phyloP scores from a whole-genome alignment of 2,329 filamentous ascomycete species.

The Ophiostoma sp. region DNA sequence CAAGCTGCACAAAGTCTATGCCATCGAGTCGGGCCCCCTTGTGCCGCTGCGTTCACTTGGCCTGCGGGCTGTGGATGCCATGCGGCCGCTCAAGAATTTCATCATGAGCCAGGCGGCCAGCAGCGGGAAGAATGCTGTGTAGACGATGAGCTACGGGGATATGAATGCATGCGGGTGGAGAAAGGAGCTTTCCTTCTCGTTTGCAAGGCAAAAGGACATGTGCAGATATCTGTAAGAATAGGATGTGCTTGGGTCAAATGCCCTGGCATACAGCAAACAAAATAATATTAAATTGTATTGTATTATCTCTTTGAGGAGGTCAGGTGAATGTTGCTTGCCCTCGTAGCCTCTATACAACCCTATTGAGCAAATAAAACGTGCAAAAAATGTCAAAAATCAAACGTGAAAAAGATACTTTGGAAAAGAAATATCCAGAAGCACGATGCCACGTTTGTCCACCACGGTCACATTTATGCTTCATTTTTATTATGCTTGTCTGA shows the following conservation, averaged over 20 bases:
- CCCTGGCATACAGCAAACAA: background rate
- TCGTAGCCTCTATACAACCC: background rate
- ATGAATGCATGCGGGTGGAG: background rate
- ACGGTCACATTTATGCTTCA: background rate
- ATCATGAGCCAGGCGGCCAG: conserved; percentile 75
- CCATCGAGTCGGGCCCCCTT: conserved; percentile 74
- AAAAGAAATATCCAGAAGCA: background rate
- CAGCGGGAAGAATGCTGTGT: background rate
- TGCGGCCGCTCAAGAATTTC: conserved; percentile 76
- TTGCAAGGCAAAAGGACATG: background rate
- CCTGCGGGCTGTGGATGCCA: conserved; percentile 70
- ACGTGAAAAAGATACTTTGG: background rate
- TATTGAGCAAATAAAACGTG: background rate
- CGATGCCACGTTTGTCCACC: background rate
- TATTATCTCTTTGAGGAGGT: background rate
- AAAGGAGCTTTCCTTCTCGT: background rate
- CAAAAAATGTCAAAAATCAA: background rate
- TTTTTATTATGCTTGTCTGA: background rate
- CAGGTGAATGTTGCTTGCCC: background rate
- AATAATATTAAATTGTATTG: background rate
- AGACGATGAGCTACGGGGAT: background rate
- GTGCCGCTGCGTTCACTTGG: conserved; percentile 78
- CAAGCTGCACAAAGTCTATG: conserved; percentile 90
- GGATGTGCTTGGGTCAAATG: background rate
- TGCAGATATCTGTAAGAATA: conserved; percentile 9